Base-by-base conservation (phyloP, 78 protist genomes). In the Chrysochromulina parva region DNA sequence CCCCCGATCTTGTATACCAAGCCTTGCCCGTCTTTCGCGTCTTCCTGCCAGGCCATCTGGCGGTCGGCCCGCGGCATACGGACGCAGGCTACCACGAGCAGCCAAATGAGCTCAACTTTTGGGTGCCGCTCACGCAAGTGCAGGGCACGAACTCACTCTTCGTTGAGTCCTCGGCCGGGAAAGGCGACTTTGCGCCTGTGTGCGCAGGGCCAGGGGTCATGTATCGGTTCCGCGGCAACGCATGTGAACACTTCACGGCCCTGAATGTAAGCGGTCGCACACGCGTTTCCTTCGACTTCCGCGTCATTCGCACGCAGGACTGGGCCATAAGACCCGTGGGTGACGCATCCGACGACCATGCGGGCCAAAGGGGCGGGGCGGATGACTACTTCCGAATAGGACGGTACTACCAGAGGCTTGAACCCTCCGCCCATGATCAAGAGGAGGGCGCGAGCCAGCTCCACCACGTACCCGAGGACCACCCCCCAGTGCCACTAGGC, bases 251-350 rank as follows among this genome's bases (percentile, higher is more conserved):
- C 53, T 88, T 53, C 55, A 71, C 91, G 57, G 66, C 5, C 9
- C 53, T 57, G 38, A 88, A 88, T 85, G 47, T 28, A 54, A 71
- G 65, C 50, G 71, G 55, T 73, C 22, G 17, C 14, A 88, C 91
- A 53, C 91, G 91, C 52, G 81, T 86, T 47, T 65, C 81, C 10
- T 24, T 86, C 52, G 90, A 86, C 78, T 86, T 86, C 10, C 73
- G 90, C 11, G 59, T 86, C 48, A 65, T 86, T 47, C 90, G 78
- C 16, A 24, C 38, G 20, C 11, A 16, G 13, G 74, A 67, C 13
- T 9, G 5, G 74, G 74, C 16, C 38, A 22, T 67, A 19, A 17
- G 74, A 9, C 74, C 74, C 11, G 74, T 67, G 62, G 62, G 24
- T 14, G 24, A 58, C 7, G 62, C 62, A 58, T 38, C 38, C 38